These are phyloP conservation scores for Erythrobasidium yunnanense DNA, from an alignment of 768 basidiomycete genomes.

Conservation along the genomic window DNA sequence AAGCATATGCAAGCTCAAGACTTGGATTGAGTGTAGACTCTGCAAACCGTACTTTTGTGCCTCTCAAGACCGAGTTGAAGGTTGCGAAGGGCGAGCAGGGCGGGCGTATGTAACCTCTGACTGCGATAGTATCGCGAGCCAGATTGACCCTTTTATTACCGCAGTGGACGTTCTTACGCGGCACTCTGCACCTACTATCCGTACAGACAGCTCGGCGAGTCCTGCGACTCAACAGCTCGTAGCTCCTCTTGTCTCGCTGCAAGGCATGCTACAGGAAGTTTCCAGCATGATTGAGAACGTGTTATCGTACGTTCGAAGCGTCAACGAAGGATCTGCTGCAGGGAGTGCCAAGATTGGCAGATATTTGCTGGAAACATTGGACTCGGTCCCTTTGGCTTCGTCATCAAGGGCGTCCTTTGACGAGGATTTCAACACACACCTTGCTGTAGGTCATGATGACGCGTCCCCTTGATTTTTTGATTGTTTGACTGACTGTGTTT, in stretches of 20 bases:
- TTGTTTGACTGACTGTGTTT: neutral
- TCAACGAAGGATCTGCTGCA: slow-evolving; percentile 3
- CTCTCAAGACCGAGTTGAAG: slow-evolving; percentile 20
- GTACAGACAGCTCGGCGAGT: neutral
- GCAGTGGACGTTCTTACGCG: slow-evolving; percentile 22
- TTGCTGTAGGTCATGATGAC: neutral
- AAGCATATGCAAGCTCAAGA: slow-evolving; percentile 15
- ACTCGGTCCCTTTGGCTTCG: slow-evolving; percentile 4
- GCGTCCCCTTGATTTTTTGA: neutral
- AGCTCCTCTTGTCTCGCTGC: slow-evolving; percentile 9
- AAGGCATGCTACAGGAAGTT: slow-evolving; percentile 18
- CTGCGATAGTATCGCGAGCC: neutral
- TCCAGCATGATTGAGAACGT: slow-evolving; percentile 22
- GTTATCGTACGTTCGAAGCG: slow-evolving; percentile 16
- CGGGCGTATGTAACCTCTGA: slow-evolving; percentile 13
- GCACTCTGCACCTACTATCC: slow-evolving; percentile 2
- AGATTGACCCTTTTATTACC: neutral
- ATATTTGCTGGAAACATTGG: slow-evolving; percentile 25
- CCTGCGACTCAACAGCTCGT: slow-evolving; percentile 1
- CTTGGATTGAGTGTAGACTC: slow-evolving; percentile 20
- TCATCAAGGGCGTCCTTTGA: neutral
- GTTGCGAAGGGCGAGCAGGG: slow-evolving; percentile 20
- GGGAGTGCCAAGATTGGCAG: slow-evolving; percentile 19
- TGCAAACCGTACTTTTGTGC: slow-evolving; percentile 22
- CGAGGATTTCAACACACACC: slow-evolving; percentile 20